phyloP scores from a whole-genome alignment of 1,139 yeast genomes.

The Blastobotrys raffinosifermentans region DNA sequence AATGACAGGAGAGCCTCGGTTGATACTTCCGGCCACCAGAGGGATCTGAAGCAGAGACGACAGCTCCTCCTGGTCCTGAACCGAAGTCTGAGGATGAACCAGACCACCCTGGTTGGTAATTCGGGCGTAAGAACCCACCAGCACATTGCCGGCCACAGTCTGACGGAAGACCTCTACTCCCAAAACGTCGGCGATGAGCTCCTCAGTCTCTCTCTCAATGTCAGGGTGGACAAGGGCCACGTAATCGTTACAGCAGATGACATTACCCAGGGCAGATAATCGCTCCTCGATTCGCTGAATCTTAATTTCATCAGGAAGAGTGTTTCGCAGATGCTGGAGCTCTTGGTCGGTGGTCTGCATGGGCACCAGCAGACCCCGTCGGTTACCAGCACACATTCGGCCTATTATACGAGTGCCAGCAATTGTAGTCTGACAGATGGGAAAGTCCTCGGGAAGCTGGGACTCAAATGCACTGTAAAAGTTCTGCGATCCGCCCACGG shows the following conservation, averaged over 20 bases:
- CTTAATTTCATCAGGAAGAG: conserved; percentile 92
- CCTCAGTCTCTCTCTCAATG: conserved; percentile 98
- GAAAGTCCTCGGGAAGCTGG: conserved; percentile 92
- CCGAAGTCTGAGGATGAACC: conserved; percentile 95
- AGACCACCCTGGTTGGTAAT: conserved; percentile 96
- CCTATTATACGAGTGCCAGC: conserved; percentile 98
- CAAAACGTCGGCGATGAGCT: conserved; percentile 94
- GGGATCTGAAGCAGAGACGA: conserved; percentile 95
- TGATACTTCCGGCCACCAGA: conserved; percentile 96
- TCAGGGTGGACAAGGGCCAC: conserved; percentile 99
- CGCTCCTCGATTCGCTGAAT: conserved; percentile 98
- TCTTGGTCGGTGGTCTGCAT: conserved; percentile 99
- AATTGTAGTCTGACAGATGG: conserved; percentile 94
- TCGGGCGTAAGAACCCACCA: conserved; percentile 94
- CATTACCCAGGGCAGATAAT: conserved; percentile 93
- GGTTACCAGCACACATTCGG: conserved; percentile 97
- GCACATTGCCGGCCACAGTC: conserved; percentile 95
- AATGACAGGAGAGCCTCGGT: conserved; percentile 94
- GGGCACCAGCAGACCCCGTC: conserved; percentile 95
- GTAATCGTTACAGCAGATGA: conserved; percentile 97
- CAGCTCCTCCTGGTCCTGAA: conserved; percentile 97
- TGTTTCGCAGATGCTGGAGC: conserved; percentile 93
- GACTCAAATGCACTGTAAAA: conserved; percentile 96
- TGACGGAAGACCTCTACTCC: conserved; percentile 99
- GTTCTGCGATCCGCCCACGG: conserved; percentile 97